Evolutionary conservation across 495 filamentous ascomycete species (phyloP), one percentile per base, ranked within the genome.

Genomic region (Aspergillus campestris): DNA sequence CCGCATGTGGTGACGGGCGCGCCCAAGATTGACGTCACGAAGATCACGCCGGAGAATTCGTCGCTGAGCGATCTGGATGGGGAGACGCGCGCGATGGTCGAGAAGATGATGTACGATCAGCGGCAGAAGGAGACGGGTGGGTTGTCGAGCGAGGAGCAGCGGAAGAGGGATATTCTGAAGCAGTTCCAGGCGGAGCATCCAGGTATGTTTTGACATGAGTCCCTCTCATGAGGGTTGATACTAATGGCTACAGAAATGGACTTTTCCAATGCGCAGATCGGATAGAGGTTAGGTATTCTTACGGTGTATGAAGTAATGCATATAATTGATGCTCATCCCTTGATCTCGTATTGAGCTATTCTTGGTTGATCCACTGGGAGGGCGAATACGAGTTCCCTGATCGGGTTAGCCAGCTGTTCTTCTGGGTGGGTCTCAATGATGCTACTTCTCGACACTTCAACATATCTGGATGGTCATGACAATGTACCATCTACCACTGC

Each of bases 71-170:
- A 98, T 67, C 70, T 98, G 47, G 94, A 98, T 59, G 91, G 94
- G 41, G 87, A 95, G 78, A 98, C 92, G 49, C 77, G 92, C 48
- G 73, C 79, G n/a, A 96, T 98, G 91, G 92, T 98, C 34, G 92
- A 98, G 82, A 98, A 98, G 78, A 97, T 98, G 92, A 98, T 98
- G 92, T 98, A 75, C 55, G 92, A 98, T 70, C 92, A 98, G 77
- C 74, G 86, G 37, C 89, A 95, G 75, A 97, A 97, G 80, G 92
- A 95, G 74, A 73, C 78, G 67, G 92, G 92, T 6, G 78, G 82
- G 60, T 84, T 86, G 55, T 87, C 81, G 15, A 92, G 85, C 49
- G 92, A 97, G 50, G 91, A 98, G 70, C 79, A 89, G 71, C 82
- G 83, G 72, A 97, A 98, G 78, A 63, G 77, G 66, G 94, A 96